phyloP scores from a whole-genome alignment of 2,329 filamentous ascomycete genomes.

The Huntiella abstrusa region DNA sequence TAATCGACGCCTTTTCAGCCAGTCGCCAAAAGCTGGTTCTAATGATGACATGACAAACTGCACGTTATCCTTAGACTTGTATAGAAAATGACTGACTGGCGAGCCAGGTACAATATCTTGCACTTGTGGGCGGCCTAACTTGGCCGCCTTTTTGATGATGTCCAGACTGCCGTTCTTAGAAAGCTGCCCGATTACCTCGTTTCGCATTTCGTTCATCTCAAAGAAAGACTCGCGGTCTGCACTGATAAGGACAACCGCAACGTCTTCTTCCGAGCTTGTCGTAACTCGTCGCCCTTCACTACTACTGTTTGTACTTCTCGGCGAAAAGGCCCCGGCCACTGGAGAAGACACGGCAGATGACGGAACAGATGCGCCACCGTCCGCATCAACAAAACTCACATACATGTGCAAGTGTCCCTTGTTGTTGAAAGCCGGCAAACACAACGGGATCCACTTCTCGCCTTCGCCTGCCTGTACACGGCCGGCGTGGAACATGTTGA shows the following conservation, averaged over 20 bases:
- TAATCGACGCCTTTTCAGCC: constrained; percentile 47
- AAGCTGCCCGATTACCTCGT: constrained; percentile 47
- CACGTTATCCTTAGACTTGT: constrained; percentile 86
- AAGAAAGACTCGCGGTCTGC: constrained; percentile 89
- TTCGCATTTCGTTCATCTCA: constrained; percentile 56
- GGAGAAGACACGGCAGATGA: constrained; percentile 1
- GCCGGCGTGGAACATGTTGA: constrained; percentile 98
- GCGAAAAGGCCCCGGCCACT: background rate
- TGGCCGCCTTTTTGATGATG: constrained; percentile 53
- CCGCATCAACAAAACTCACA: constrained; percentile 72
- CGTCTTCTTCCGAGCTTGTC: constrained; percentile 50
- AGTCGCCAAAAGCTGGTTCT: constrained; percentile 41
- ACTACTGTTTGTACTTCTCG: background rate
- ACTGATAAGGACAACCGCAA: constrained; percentile 87
- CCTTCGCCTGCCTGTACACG: constrained; percentile 77
- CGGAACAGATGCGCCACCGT: constrained; percentile 16
- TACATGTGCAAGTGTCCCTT: constrained; percentile 98
- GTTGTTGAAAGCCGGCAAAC: constrained; percentile 91
- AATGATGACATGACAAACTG: constrained; percentile 88
- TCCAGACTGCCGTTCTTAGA: constrained; percentile 56
- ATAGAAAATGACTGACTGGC: constrained; percentile 76
- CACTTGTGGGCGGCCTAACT: constrained; percentile 49
- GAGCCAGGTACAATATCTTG: constrained; percentile 64
- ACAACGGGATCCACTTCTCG: constrained; percentile 94
- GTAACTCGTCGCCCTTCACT: background rate